Base-by-base conservation (phyloP, 495 filamentous ascomycete species). In the Xylaria telfairii region DNA sequence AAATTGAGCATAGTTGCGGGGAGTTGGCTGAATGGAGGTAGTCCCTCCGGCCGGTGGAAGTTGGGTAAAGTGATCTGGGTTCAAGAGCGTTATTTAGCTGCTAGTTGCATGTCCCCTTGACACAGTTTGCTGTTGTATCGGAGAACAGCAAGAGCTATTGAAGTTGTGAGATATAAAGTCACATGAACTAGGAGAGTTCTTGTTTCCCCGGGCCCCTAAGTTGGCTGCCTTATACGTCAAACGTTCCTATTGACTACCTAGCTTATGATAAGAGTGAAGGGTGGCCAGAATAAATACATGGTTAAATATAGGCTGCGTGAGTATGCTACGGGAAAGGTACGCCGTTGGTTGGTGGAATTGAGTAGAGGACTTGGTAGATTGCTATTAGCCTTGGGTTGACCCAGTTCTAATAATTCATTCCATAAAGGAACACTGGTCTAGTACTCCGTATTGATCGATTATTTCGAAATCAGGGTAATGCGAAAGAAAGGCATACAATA, bases 11-110 rank as follows among this genome's bases (percentile, higher is more conserved):
- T 30, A 26, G 51, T 21, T 6, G 26, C 26, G 51, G 51, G 26
- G 51, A 54, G 51, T 30, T 17, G 24, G 26, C 62, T 51, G 9
- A 49, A 65, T 65, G 62, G 62, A 65, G 62, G 17, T 24, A 37
- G 62, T 21, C 19, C 42, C 12, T 65, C 62, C 62, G 62, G 17
- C 62, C 62, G 62, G 17, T 12, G 15, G 17, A 21, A 15, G 51
- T 49, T 24, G 28, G 34, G 62, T 28, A 34, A 42, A 46, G 41
- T 44, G 8, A 47, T 28, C 19, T 7, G 32, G 41, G 39, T 46
- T 30, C 26, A n/a, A 12, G 41, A 44, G 24, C 21, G 12, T 15
- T 60, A 3, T 41, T 61, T 1, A 42, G 37, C 41, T 42, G 59
- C n/a, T 13, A 24, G 2, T 21, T 60, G 13, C 19, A 21, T 17